Conservation (phyloP, 2,329 filamentous ascomycete species). For the Arthrinium phaeospermum region DNA sequence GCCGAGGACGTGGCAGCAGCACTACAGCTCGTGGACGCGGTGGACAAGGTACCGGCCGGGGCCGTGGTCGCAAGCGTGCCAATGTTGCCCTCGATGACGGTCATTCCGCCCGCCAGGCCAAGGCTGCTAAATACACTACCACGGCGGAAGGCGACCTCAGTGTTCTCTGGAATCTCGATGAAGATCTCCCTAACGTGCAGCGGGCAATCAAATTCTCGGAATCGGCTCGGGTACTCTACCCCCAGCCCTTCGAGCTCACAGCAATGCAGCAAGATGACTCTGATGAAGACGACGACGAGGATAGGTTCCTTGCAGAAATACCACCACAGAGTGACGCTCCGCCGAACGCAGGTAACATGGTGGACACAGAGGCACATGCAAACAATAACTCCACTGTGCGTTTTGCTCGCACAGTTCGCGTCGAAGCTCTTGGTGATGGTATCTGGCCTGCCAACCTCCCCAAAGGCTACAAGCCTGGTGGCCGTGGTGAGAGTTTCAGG, state of each 20-base stretch:
- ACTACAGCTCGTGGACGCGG: not conserved
- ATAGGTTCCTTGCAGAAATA: slow-evolving; percentile 6
- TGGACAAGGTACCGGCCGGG: not conserved
- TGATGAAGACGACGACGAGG: slow-evolving; percentile 14
- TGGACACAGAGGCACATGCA: not conserved
- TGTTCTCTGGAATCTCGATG: slow-evolving; percentile 14
- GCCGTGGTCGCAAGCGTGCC: not conserved
- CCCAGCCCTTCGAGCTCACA: not conserved
- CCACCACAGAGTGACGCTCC: not conserved
- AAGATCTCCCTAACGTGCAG: slow-evolving; percentile 11
- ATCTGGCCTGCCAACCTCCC: slow-evolving; percentile 21
- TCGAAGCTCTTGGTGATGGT: slow-evolving; percentile 18
- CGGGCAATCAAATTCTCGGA: slow-evolving; percentile 6
- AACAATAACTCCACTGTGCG: not conserved
- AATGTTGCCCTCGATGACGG: slow-evolving; percentile 9
- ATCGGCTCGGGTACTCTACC: not conserved
- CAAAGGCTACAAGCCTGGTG: not conserved
- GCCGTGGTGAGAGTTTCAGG: slow-evolving; percentile 18
- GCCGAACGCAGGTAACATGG: not conserved
- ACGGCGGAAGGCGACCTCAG: not conserved
- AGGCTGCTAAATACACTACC: not conserved
- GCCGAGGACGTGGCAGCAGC: not conserved
- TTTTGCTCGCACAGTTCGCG: slow-evolving; percentile 4
- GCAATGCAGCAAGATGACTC: not conserved
- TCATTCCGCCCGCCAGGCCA: not conserved